Evolutionary conservation across 164 flowering plant genomes (phyloP).

Genomic region (Kalanchoe fedtschenkoi): DNA sequence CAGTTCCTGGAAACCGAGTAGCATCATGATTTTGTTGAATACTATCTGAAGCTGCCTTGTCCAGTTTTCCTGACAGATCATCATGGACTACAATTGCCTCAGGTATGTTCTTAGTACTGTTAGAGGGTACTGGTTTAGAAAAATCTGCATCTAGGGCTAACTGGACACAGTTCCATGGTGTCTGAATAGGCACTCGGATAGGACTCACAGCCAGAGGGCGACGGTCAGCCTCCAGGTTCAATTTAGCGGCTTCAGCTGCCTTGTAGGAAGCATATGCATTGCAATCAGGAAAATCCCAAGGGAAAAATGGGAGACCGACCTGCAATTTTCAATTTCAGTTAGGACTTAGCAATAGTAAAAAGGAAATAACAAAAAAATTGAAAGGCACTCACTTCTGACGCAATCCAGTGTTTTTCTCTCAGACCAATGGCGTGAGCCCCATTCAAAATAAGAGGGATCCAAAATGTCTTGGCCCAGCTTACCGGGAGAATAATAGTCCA

Average conservation of each 20-base stretch:
- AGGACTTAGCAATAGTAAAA: neutral
- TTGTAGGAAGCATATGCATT: conserved; percentile 44
- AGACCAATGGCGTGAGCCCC: conserved; percentile 80
- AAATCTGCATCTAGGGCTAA: conserved; percentile 15
- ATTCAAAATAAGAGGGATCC: conserved; percentile 50
- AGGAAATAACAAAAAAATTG: neutral
- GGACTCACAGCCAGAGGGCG: conserved; percentile 47
- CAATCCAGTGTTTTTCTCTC: conserved; percentile 83
- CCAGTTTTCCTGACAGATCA: conserved; percentile 1
- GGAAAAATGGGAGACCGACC: conserved; percentile 65
- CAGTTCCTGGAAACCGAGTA: conserved; percentile 25
- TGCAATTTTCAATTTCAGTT: conserved; percentile 17
- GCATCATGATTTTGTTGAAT: conserved; percentile 5
- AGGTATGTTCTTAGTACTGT: neutral
- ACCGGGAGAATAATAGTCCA: conserved; percentile 85
- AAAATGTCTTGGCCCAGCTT: conserved; percentile 77
- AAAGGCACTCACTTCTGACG: conserved; percentile 34
- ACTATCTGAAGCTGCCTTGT: neutral
- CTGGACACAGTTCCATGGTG: conserved; percentile 53
- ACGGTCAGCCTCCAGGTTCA: conserved; percentile 20
- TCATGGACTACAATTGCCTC: conserved; percentile 7
- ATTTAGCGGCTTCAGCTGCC: conserved; percentile 38
- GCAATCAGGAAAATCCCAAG: conserved; percentile 80
- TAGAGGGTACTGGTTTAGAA: conserved; percentile 2
- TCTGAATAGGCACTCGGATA: conserved; percentile 47